Evolutionary conservation across 371 early-diverging fungal species (phyloP).

Genomic region (Saksenaea vasiformis): DNA sequence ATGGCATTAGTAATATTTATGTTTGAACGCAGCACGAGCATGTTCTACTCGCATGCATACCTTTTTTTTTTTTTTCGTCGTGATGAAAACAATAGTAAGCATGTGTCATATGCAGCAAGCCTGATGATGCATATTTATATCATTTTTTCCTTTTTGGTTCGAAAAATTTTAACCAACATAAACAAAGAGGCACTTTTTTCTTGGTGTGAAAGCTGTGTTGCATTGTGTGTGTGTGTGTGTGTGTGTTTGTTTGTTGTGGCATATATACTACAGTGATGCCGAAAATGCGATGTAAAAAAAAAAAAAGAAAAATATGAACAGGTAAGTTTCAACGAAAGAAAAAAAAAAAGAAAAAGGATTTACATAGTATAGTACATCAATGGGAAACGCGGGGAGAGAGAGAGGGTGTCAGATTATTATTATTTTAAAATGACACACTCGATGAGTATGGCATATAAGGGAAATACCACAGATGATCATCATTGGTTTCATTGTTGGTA

Average conservation of each 20-base stretch:
- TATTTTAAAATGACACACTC: not conserved
- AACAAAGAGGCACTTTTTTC: not conserved
- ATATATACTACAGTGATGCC: slow-evolving; percentile 4
- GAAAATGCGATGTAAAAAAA: not conserved
- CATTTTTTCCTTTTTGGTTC: not conserved
- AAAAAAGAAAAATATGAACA: not conserved
- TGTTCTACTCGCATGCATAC: slow-evolving; percentile 2
- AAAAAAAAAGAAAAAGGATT: not conserved
- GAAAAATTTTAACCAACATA: not conserved
- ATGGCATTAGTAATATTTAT: slow-evolving; percentile 2
- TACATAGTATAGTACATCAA: not conserved
- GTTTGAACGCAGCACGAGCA: slow-evolving; percentile 5
- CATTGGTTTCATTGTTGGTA: not conserved
- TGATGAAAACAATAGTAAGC: slow-evolving; percentile 7
- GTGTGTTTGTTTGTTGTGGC: slow-evolving; percentile 1
- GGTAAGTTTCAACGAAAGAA: not conserved
- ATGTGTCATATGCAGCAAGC: slow-evolving; percentile 2
- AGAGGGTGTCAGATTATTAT: not conserved
- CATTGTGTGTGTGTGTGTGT: too few relatives aligned
- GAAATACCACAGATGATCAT: slow-evolving; percentile 1
- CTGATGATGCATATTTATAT: slow-evolving; percentile 5
- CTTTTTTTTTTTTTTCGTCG: too few relatives aligned
- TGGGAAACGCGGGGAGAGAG: not conserved
- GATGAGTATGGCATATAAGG: not conserved
- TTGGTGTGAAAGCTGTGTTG: too few relatives aligned